phyloP scores from a whole-genome alignment of 1,284 basidiomycete genomes.

The Coriolopsis trogii region DNA sequence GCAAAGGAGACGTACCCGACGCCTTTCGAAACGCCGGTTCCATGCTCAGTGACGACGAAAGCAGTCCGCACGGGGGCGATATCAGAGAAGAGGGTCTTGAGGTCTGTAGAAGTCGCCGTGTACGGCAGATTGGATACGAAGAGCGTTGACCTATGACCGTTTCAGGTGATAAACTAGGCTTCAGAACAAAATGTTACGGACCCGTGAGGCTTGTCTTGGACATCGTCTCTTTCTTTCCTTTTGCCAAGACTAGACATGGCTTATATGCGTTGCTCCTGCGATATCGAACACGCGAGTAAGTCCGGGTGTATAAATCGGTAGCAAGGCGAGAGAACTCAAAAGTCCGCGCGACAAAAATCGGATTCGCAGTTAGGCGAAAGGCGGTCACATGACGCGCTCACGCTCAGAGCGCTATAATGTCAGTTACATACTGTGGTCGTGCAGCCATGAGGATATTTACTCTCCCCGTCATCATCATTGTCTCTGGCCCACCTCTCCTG shows the following conservation, averaged over 20 bases:
- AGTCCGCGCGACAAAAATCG: too few species aligned
- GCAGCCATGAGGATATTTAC: too few species aligned
- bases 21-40: constrained; percentile 87
- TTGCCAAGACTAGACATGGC: constrained; percentile 49
- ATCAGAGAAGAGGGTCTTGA: constrained; percentile 93
- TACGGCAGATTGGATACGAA: constrained; percentile 89
- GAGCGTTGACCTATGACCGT: constrained; percentile 57
- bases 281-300: neutral
- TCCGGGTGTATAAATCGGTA: too few species aligned
- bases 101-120: constrained; percentile 86
- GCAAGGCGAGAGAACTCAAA: too few species aligned
- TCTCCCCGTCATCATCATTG: too few species aligned
- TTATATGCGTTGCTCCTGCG: too few species aligned
- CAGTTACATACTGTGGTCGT: too few species aligned
- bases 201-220: constrained; percentile 39
- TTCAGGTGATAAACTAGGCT: neutral
- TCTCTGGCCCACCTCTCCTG: too few species aligned
- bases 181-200: constrained; percentile 22
- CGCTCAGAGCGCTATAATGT: too few species aligned
- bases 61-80: constrained; percentile 93
- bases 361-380: too few species aligned
- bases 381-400: too few species aligned
- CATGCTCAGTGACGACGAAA: constrained; percentile 88
- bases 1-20: constrained; percentile 98
- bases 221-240: constrained; percentile 49